A percentile compares a stretch with the other conserved stretches of the same genome.
These are phyloP conservation scores for Phellopilus nigrolimitatus DNA, from an alignment of 1,284 basidiomycete genomes.

Conservation along the genomic window DNA sequence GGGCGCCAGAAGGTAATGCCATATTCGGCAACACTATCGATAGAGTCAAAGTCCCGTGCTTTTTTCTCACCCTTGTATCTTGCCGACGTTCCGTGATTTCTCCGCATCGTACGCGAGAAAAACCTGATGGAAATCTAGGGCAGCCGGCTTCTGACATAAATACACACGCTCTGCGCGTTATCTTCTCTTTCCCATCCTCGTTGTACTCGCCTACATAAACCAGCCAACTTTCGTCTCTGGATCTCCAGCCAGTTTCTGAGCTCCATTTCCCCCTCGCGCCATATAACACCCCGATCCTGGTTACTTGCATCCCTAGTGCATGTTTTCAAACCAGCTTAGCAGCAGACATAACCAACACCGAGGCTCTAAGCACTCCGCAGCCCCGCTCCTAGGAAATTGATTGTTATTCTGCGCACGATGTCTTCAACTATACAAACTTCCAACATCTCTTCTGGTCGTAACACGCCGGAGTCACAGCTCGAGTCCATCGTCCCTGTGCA, in stretches of 20 bases:
- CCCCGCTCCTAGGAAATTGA: constrained; percentile 53
- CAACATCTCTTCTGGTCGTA: constrained; percentile 55
- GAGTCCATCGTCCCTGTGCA: constrained; percentile 69
- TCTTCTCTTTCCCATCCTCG: background rate
- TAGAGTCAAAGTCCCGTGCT: constrained; percentile 1
- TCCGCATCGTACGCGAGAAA: constrained; percentile 6
- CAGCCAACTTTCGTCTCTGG: background rate
- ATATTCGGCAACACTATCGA: background rate
- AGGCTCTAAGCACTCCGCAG: constrained; percentile 68
- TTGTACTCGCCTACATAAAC: constrained; percentile 10
- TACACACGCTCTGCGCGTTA: background rate
- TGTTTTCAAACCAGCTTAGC: constrained; percentile 85
- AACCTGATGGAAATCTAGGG: constrained; percentile 10
- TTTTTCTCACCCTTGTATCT: background rate
- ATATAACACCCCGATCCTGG: background rate
- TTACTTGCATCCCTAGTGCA: constrained; percentile 39
- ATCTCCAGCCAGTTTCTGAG: too few species aligned
- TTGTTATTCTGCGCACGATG: constrained; percentile 26
- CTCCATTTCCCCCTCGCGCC: background rate
- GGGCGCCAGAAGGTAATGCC: background rate
- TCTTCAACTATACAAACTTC: constrained; percentile 33
- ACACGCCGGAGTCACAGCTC: constrained; percentile 60
- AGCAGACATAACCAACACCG: constrained; percentile 74
- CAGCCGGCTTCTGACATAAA: background rate
- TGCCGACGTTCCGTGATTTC: background rate